These are phyloP conservation scores for Silene conica DNA, from an alignment of 148 eudicot species.

Conservation along the genomic window DNA sequence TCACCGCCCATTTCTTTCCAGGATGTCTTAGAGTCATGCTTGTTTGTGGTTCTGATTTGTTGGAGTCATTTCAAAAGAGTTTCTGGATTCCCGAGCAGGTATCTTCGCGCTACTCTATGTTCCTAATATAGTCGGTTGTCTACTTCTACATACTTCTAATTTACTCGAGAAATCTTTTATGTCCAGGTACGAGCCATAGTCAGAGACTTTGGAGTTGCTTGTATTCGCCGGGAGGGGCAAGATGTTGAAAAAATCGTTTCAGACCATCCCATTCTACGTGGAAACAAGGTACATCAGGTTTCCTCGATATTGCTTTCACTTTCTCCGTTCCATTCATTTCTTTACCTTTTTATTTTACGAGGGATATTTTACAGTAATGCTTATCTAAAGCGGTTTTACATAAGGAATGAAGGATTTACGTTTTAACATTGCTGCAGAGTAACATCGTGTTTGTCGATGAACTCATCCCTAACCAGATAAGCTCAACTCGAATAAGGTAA, in stretches of 20 bases:
- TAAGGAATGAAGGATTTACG: too few species aligned
- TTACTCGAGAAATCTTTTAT: background rate
- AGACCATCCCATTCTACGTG: conserved; percentile 48
- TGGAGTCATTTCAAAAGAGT: conserved; percentile 75
- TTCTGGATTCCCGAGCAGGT: conserved; percentile 93
- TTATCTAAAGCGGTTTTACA: too few species aligned
- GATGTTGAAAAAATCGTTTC: conserved; percentile 59
- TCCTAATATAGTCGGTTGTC: background rate
- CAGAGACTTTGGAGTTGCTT: conserved; percentile 87
- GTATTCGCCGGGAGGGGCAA: conserved; percentile 82
- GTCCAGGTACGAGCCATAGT: conserved; percentile 62
- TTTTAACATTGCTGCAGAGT: conserved; percentile 34
- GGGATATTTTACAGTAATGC: too few species aligned
- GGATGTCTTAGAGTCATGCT: conserved; percentile 74
- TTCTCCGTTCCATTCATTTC: background rate
- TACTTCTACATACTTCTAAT: background rate
- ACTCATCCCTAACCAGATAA: conserved; percentile 75
- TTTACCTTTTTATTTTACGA: too few species aligned
- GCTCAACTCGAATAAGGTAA: conserved; percentile 89
- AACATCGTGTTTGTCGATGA: conserved; percentile 83
- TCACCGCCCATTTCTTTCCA: conserved; percentile 28
- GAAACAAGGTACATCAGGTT: conserved; percentile 49
- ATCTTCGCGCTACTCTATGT: background rate
- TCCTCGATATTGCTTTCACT: background rate
- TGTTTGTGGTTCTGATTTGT: conserved; percentile 91